These are phyloP conservation scores for Lentinula edodes DNA, from an alignment of 768 basidiomycete species.

Conservation along the genomic window DNA sequence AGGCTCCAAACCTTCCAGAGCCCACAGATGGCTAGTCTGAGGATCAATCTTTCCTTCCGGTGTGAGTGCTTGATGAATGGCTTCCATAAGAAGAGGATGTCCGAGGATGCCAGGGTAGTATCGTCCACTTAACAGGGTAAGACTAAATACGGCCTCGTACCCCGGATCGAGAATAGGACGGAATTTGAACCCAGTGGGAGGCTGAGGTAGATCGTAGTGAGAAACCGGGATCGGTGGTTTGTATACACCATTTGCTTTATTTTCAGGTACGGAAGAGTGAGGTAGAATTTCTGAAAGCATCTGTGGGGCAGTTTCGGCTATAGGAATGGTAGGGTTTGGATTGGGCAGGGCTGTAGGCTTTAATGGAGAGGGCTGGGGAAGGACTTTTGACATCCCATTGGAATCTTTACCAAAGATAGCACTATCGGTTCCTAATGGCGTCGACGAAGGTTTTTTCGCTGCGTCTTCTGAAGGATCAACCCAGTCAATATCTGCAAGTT, in stretches of 20 bases:
- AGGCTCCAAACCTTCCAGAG: constrained; percentile 64
- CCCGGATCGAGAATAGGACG: constrained; percentile 58
- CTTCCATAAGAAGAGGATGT: constrained; percentile 52
- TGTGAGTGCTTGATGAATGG: constrained; percentile 32
- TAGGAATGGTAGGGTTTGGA: constrained; percentile 15
- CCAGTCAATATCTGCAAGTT: constrained; percentile 75
- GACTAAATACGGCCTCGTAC: constrained; percentile 59
- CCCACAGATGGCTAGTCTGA: constrained; percentile 52
- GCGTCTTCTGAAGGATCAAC: constrained; percentile 25
- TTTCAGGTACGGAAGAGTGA: neutral
- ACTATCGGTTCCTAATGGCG: neutral
- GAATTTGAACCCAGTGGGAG: constrained; percentile 68
- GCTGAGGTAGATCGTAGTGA: constrained; percentile 42
- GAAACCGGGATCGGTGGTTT: constrained; percentile 16
- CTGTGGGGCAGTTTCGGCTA: constrained; percentile 14
- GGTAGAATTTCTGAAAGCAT: constrained; percentile 7
- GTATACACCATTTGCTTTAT: neutral
- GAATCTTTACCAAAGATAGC: neutral
- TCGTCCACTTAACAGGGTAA: constrained; percentile 69
- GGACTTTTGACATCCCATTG: constrained; percentile 3
- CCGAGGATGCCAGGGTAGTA: constrained; percentile 72
- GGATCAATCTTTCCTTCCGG: constrained; percentile 28
- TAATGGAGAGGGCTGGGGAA: constrained; percentile 25
- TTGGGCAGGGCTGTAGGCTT: constrained; percentile 25
- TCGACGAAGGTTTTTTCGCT: constrained; percentile 10